Evolutionary conservation across 1,284 basidiomycete genomes (phyloP).

Genomic region (Takashimella koratensis): DNA sequence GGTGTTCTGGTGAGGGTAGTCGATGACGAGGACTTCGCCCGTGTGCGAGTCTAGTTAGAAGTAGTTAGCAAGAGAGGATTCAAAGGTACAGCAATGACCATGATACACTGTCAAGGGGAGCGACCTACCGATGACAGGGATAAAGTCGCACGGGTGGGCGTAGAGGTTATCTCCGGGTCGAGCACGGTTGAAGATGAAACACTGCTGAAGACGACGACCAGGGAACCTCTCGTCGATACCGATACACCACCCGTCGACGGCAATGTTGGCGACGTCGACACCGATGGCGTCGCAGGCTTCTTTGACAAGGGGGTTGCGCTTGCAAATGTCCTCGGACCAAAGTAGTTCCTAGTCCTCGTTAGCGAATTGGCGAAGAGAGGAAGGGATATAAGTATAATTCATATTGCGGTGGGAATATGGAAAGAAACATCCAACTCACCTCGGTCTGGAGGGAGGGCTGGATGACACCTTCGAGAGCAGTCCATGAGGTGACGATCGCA

Average conservation of each 20-base stretch:
- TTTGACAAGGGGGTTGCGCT: constrained; percentile 45
- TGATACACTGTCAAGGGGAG: background rate
- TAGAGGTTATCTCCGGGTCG: constrained; percentile 49
- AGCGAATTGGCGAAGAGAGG: no score
- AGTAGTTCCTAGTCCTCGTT: constrained; percentile 42
- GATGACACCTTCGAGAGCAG: constrained; percentile 43
- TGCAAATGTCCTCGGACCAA: constrained; percentile 49
- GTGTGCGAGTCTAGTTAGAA: constrained; percentile 36
- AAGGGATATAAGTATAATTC: background rate
- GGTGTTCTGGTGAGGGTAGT: constrained; percentile 37
- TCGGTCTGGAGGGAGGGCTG: constrained; percentile 52
- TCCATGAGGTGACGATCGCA: constrained; percentile 36
- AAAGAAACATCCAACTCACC: constrained; percentile 6
- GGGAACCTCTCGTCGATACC: constrained; percentile 52
- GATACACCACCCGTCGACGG: constrained; percentile 52
- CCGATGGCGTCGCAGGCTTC: constrained; percentile 48
- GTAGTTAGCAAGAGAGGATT: no score
- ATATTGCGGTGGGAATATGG: background rate
- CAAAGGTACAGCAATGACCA: no score
- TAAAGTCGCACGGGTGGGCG: constrained; percentile 51
- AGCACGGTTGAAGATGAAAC: constrained; percentile 49
- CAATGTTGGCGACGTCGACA: constrained; percentile 44
- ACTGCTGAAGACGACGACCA: constrained; percentile 45
- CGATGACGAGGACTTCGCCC: constrained; percentile 49
- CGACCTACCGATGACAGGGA: constrained; percentile 32